phyloP scores from a whole-genome alignment of 192 early-diverging fungal species.

The Coemansia sp. region DNA sequence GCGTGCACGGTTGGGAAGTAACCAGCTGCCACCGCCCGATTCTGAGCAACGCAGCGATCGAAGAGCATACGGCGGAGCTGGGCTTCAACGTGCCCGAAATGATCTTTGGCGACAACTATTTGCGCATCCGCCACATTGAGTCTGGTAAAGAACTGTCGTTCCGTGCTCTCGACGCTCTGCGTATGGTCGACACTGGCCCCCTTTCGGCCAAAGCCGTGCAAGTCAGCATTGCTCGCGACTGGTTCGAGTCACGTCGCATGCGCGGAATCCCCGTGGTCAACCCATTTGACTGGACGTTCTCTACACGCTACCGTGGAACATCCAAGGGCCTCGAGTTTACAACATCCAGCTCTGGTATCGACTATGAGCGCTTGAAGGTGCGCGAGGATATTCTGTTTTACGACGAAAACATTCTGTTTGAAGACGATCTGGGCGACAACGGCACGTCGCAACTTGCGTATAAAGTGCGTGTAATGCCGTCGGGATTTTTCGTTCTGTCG shows the following conservation, averaged over 20 bases:
- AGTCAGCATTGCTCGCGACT: constrained; percentile 82
- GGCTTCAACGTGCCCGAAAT: constrained; percentile 89
- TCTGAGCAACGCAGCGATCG: constrained; percentile 58
- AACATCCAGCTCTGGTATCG: constrained; percentile 58
- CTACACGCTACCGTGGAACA: constrained; percentile 78
- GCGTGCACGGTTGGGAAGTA: constrained; percentile 58
- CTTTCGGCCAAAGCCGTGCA: constrained; percentile 71
- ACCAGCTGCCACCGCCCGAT: constrained; percentile 61
- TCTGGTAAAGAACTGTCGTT: constrained; percentile 60
- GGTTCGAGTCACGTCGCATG: constrained; percentile 68
- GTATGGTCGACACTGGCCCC: constrained; percentile 66
- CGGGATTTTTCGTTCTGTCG: constrained; percentile 81
- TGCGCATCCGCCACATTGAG: constrained; percentile 58
- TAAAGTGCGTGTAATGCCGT: constrained; percentile 91
- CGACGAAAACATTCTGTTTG: constrained; percentile 91
- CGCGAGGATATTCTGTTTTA: constrained; percentile 91
- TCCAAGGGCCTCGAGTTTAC: constrained; percentile 19
- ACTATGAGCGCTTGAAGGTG: constrained; percentile 70
- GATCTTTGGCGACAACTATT: constrained; percentile 90
- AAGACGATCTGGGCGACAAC: constrained; percentile 97
- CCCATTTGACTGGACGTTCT: constrained; percentile 98
- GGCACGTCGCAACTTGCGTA: constrained; percentile 78
- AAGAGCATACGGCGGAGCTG: constrained; percentile 55
- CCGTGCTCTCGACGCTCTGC: constrained; percentile 73
- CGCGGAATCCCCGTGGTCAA: constrained; percentile 73